phyloP scores from a whole-genome alignment of 2,329 filamentous ascomycete species.

The Pyrenophora graminea region DNA sequence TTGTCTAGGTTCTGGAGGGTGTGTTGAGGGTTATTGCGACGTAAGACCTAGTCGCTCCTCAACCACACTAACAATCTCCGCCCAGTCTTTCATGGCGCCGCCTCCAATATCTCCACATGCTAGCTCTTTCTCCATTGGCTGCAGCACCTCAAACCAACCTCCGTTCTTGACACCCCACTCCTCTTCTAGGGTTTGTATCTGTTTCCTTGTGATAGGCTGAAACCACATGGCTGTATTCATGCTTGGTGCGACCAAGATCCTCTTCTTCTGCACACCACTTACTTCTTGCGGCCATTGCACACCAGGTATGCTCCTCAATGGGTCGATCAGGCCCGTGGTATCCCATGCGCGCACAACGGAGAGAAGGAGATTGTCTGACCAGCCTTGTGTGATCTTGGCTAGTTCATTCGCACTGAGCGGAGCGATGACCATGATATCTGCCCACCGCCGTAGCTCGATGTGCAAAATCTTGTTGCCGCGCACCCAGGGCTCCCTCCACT shows the following conservation, averaged over 20 bases:
- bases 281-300: conserved; percentile 27
- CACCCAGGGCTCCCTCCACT: conserved; percentile 80
- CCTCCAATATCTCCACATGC: conserved; percentile 84
- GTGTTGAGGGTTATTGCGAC: not conserved
- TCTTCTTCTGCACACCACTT: conserved; percentile 50
- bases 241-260: conserved; percentile 75
- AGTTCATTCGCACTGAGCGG: conserved; percentile 84
- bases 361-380: conserved; percentile 74
- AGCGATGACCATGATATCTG: conserved; percentile 76
- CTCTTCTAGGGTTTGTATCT: conserved; percentile 69
- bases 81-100: conserved; percentile 84
- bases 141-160: conserved; percentile 69
- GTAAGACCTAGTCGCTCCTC: conserved; percentile 49
- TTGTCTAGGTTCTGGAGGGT: not conserved
- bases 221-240: conserved; percentile 94
- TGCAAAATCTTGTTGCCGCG: conserved; percentile 82
- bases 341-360: conserved; percentile 89
- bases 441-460: conserved; percentile 85
- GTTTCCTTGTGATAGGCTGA: conserved; percentile 77
- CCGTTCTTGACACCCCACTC: conserved; percentile 67
- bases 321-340: conserved; percentile 51
- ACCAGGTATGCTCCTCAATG: conserved; percentile 32
- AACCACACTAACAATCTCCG: conserved; percentile 69
- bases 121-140: conserved; percentile 74
- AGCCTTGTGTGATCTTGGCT: conserved; percentile 79